Percentiles rank a stretch among this genome's conserved stretches.
Evolutionary conservation across 257 asterid genomes (phyloP).

Genomic region (Solanum corneliomulleri): DNA sequence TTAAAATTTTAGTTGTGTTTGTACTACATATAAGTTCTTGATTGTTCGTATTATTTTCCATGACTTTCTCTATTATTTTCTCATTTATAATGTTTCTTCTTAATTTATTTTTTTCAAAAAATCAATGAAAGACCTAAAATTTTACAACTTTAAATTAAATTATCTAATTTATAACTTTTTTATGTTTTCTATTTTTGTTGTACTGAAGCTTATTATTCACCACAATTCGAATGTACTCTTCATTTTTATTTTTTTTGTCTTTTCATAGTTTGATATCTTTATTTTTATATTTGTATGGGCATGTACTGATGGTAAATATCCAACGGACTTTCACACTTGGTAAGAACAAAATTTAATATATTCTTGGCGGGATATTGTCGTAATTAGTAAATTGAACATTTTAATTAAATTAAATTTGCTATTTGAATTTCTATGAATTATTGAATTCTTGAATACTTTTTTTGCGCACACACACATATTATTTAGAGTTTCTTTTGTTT

Average conservation of each 20-base stretch:
- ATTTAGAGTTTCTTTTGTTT: too few species aligned
- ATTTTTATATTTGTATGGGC: neutral
- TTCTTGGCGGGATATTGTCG: neutral
- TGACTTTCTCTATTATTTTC: neutral
- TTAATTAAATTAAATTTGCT: neutral
- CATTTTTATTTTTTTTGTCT: too few species aligned
- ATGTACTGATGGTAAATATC: neutral
- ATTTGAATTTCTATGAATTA: neutral
- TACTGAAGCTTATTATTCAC: neutral
- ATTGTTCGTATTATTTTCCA: neutral
- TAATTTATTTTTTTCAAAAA: too few species aligned
- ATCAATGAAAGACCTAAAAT: too few species aligned
- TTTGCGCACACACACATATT: too few species aligned
- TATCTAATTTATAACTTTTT: neutral
- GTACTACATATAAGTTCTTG: neutral
- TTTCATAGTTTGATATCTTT: neutral
- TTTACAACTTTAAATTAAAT: neutral
- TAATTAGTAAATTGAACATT: neutral
- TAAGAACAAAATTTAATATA: neutral
- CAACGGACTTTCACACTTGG: neutral
- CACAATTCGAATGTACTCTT: neutral
- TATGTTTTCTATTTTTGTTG: neutral
- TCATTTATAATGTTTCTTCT: too few species aligned
- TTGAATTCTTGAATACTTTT: neutral
- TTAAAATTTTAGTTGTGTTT: neutral